These are phyloP conservation scores for Calycina herbarum DNA, from an alignment of 2,329 filamentous ascomycete species.

Conservation along the genomic window DNA sequence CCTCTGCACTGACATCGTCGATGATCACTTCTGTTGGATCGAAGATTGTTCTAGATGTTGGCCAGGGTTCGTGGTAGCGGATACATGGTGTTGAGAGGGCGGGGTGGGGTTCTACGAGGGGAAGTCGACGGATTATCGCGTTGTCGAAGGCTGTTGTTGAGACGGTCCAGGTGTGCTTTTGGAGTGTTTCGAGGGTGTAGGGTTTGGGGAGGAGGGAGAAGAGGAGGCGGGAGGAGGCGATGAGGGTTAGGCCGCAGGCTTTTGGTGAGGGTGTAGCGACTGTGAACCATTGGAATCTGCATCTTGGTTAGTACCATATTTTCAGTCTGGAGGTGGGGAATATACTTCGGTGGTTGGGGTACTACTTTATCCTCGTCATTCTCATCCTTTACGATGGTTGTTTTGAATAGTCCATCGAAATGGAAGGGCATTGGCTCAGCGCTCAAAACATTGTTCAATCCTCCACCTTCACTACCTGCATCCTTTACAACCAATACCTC, in stretches of 20 bases:
- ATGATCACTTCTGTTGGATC: conserved; percentile 4
- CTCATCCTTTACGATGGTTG: neutral
- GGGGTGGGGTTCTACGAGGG: conserved; percentile 3
- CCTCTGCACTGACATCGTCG: neutral
- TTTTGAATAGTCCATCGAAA: conserved; percentile 57
- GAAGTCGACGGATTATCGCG: neutral
- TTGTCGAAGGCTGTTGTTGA: conserved; percentile 8
- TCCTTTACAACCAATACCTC: conserved; percentile 53
- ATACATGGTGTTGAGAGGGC: neutral
- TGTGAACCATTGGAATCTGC: conserved; percentile 9
- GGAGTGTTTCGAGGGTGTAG: neutral
- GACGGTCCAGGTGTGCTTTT: conserved; percentile 2
- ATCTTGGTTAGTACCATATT: neutral
- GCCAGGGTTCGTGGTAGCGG: conserved; percentile 12
- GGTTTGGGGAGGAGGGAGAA: conserved; percentile 5
- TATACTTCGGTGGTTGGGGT: conserved; percentile 5
- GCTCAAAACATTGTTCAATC: conserved; percentile 54
- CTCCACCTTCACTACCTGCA: conserved; percentile 43
- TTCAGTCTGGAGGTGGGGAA: neutral
- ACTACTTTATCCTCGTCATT: conserved; percentile 2
- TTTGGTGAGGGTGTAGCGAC: conserved; percentile 8
- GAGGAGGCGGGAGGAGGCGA: conserved; percentile 9
- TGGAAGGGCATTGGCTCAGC: conserved; percentile 59
- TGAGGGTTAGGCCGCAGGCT: conserved; percentile 4
- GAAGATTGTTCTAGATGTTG: conserved; percentile 6